Conservation (phyloP, 2,329 filamentous ascomycete species). For the Fusarium denticulatum region DNA sequence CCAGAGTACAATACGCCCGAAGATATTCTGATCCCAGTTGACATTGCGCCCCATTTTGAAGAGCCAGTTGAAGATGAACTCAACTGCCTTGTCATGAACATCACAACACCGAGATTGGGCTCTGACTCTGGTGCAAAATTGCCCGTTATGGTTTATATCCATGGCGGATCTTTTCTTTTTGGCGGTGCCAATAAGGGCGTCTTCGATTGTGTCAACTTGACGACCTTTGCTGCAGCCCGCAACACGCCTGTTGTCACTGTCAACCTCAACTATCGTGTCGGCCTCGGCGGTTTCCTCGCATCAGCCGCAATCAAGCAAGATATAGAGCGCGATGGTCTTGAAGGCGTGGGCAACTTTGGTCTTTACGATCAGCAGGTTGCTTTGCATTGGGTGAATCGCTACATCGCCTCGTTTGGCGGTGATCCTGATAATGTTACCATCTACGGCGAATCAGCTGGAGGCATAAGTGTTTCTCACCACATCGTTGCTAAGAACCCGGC, state of each 20-base stretch:
- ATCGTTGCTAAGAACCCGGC: not conserved
- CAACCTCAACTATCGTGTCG: slow-evolving; percentile 4
- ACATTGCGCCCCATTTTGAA: slow-evolving; percentile 8
- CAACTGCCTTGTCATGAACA: slow-evolving; percentile 25
- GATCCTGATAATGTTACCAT: not conserved
- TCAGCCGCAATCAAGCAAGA: not conserved
- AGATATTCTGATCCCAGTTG: not conserved
- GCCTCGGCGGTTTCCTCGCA: not conserved
- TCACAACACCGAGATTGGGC: not conserved
- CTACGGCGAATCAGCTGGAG: slow-evolving; percentile 1
- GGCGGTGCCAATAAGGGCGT: slow-evolving; percentile 11
- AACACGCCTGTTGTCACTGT: not conserved
- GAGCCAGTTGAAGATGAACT: slow-evolving; percentile 18
- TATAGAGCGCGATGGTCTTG: not conserved
- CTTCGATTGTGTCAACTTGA: not conserved
- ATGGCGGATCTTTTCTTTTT: slow-evolving; percentile 24
- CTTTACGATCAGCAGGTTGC: slow-evolving; percentile 4
- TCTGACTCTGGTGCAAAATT: not conserved
- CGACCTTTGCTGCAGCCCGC: not conserved
- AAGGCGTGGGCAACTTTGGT: not conserved
- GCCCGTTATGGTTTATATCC: slow-evolving; percentile 27
- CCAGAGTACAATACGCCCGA: slow-evolving; percentile 15
- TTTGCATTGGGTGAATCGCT: not conserved
- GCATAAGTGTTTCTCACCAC: not conserved
- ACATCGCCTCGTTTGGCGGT: not conserved